Base-by-base conservation (phyloP, 2,329 filamentous ascomycete species). In the Sphaerulina musiva region DNA sequence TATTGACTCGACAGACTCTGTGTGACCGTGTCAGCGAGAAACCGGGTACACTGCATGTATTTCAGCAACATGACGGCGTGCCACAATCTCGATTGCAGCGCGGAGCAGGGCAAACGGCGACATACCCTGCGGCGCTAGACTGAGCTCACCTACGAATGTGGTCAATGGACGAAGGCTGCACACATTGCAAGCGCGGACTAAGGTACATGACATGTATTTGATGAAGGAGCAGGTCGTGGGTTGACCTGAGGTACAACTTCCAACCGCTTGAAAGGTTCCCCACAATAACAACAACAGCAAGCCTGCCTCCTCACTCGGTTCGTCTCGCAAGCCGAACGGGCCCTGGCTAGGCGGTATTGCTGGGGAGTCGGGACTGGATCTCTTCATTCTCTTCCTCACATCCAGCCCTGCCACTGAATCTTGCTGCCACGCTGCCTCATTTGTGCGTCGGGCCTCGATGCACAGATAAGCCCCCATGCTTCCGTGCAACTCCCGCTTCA, bases 281-380 rank as follows among this genome's bases (percentile, higher is more conserved):
- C 40, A 38, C 38, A 29, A n/a, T n/a, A n/a, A 39, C 38, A 38
- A 41, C 31, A 48, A 48, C 11, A 52, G 31, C 29, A 36, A 31
- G 51, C 50, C 42, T 39, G 40, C 40, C 44, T 53, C 40, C 51
- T 53, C 39, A 14, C 26, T 41, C 50, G 54, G 50, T 47, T 56
- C 54, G 54, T 39, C 47, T 52, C 54, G 54, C 43, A 42, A 46
- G 43, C 14, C 40, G 34, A 23, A 26, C 32, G 26, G 17, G 17
- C 29, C 31, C 14, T 40, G 17, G 6, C 26, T 29, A 20, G 20
- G 20, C 20, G 20, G 20, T 20, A 7, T 29, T 29, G 26, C 26
- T 29, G 26, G 26, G 26, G 26, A 4, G 26, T 29, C 4, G 11
- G 17, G 42, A 48, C 45, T 51, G 54, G 50, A 45, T 34, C 42